Evolutionary conservation across 2,329 filamentous ascomycete species (phyloP), one percentile per base, ranked within the genome.

Genomic region (Eutypella sp.): DNA sequence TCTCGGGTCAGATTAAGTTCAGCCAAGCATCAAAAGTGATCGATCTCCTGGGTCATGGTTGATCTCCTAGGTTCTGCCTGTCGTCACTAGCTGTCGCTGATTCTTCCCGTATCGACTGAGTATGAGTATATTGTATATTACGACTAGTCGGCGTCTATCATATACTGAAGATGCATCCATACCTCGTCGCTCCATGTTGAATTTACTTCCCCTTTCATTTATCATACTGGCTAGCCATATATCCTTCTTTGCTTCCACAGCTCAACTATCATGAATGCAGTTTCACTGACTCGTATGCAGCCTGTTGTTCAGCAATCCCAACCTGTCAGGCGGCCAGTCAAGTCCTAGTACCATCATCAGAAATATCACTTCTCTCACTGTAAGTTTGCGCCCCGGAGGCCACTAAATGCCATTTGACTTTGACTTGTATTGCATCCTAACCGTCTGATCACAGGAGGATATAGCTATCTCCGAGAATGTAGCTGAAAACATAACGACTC

Each of bases 401-500:
- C 23, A 34, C 11, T 22, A 27, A 6, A 22, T 42, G 33, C 39
- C 46, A 25, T 25, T 11, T 31, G 31, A 18, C 16, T 31, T 34
- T 18, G 44, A 37, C 25, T 43, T 43, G 47, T 52, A 55, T 60
- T 47, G 57, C 44, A 45, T 36, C 40, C 46, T n/a, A 47, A 47
- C 42, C 39, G 36, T 47, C 25, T n/a, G 11, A 3, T 29, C 4
- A 41, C 49, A 72, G 70, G 60, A 57, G 39, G 53, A 75, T 48
- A 63, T 81, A 59, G 73, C 74, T 45, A 81, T 80, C 57, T 72
- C 79, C 47, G 68, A 74, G 48, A 68, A 69, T 38, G 64, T 80
- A 44, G 55, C 62, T 18, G 65, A 66, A 47, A 86, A 87, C 57
- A 77, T 96, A 42, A 87, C 84, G 38, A 95, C 89, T 0, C 73